A percentile compares a stretch with the other conserved stretches of the same genome.
Evolutionary conservation across 768 basidiomycete species (phyloP).

Genomic region (Leccinum obscurum): DNA sequence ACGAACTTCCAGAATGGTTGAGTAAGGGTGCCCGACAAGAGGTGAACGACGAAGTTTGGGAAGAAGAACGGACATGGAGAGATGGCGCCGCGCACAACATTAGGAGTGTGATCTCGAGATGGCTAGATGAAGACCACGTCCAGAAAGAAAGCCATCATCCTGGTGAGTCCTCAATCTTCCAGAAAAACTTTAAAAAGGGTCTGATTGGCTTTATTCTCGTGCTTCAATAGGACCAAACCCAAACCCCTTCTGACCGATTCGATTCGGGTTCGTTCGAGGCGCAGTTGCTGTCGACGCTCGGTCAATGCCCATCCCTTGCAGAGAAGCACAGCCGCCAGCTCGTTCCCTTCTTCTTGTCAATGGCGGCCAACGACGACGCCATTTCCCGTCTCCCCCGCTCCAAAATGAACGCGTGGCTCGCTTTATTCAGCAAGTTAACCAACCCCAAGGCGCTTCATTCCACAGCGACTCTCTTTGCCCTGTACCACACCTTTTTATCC

Average conservation of each 20-base stretch:
- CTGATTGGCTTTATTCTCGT: not conserved
- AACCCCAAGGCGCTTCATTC: slow-evolving; percentile 90
- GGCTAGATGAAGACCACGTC: slow-evolving; percentile 40
- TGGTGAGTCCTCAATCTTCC: slow-evolving; percentile 29
- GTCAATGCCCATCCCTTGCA: slow-evolving; percentile 66
- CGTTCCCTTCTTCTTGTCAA: slow-evolving; percentile 75
- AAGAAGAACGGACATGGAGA: slow-evolving; percentile 75
- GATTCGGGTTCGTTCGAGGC: slow-evolving; percentile 76
- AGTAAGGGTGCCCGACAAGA: slow-evolving; percentile 20
- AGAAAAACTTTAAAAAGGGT: no score
- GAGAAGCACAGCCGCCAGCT: slow-evolving; percentile 90
- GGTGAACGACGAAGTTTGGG: slow-evolving; percentile 41
- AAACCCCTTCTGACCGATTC: slow-evolving; percentile 53
- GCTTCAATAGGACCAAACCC: slow-evolving; percentile 32
- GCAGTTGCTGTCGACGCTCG: slow-evolving; percentile 72
- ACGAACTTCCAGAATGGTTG: slow-evolving; percentile 28
- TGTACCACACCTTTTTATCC: slow-evolving; percentile 77
- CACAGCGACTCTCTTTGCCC: slow-evolving; percentile 57
- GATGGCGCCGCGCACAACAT: slow-evolving; percentile 72
- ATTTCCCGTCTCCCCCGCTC: slow-evolving; percentile 50
- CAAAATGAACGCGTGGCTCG: slow-evolving; percentile 75
- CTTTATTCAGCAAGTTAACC: slow-evolving; percentile 82
- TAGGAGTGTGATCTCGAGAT: slow-evolving; percentile 46
- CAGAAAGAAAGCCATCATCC: slow-evolving; percentile 30
- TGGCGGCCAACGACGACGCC: slow-evolving; percentile 35